Percentiles rank a stretch among this genome's conserved stretches.
Evolutionary conservation across 1,284 basidiomycete species (phyloP).

Genomic region (Paramarasmius palmivorus): DNA sequence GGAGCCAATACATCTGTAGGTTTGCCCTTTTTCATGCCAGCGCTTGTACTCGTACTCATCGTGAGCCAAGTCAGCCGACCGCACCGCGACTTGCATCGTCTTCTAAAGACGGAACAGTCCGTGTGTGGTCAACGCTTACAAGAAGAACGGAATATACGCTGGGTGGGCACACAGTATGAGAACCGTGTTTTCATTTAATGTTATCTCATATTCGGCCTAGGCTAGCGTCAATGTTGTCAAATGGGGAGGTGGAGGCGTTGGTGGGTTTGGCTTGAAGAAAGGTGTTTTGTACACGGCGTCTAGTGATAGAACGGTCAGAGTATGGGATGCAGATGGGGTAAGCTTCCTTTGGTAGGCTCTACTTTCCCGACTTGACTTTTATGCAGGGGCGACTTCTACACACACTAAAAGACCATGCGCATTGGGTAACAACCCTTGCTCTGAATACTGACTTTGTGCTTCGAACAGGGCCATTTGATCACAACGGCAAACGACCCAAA

Average conservation of each 20-base stretch:
- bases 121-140: constrained; percentile 85
- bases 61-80: constrained; percentile 51
- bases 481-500: constrained; percentile 73
- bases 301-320: constrained; percentile 90
- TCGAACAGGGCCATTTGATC: constrained; percentile 94
- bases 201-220: neutral
- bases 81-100: constrained; percentile 90
- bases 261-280: constrained; percentile 49
- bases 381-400: constrained; percentile 63
- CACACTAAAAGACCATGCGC: constrained; percentile 92
- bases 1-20: constrained; percentile 91
- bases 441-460: constrained; percentile 95
- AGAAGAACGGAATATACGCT: constrained; percentile 83
- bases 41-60: constrained; percentile 2
- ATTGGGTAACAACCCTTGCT: constrained; percentile 98
- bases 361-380: constrained; percentile 3
- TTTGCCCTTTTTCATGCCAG: constrained; percentile 5
- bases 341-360: constrained; percentile 21
- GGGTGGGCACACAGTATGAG: constrained; percentile 88
- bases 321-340: constrained; percentile 88
- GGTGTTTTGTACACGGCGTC: constrained; percentile 93
- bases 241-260: constrained; percentile 78
- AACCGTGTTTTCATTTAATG: neutral
- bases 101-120: constrained; percentile 94
- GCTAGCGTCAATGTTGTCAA: constrained; percentile 84